Evolutionary conservation across 441 rosid genomes (phyloP).

Genomic region (Dalechampia spathulata): DNA sequence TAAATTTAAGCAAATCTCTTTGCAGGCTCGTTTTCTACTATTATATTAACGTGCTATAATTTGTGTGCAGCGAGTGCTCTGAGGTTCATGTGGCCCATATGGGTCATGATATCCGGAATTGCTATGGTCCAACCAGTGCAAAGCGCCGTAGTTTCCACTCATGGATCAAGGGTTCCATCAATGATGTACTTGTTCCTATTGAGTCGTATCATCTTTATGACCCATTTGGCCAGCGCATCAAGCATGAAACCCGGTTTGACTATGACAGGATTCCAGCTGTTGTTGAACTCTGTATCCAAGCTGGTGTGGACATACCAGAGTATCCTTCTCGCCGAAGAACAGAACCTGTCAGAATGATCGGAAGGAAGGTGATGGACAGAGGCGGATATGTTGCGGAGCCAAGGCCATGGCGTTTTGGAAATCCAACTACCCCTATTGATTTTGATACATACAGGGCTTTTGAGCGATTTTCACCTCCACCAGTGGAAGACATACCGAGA

Average conservation of each 20-base stretch:
- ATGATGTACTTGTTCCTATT: constrained; percentile 58
- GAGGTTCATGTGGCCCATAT: constrained; percentile 68
- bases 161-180: constrained; percentile 64
- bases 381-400: constrained; percentile 69
- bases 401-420: constrained; percentile 41
- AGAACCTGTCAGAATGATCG: constrained; percentile 66
- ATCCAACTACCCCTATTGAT: constrained; percentile 44
- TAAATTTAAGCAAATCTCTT: background rate
- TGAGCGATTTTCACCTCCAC: constrained; percentile 45
- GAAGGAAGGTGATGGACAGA: constrained; percentile 62
- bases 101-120: constrained; percentile 69
- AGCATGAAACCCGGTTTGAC: constrained; percentile 71
- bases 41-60: constrained; percentile 9
- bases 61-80: constrained; percentile 54
- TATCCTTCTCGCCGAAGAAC: constrained; percentile 80
- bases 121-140: constrained; percentile 46
- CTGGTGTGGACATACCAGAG: constrained; percentile 70
- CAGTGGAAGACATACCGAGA: constrained; percentile 36
- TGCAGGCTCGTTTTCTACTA: background rate
- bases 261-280: constrained; percentile 72
- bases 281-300: constrained; percentile 82
- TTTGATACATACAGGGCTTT: constrained; percentile 69
- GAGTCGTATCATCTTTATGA: constrained; percentile 61
- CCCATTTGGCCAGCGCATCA: constrained; percentile 61
- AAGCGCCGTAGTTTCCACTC: constrained; percentile 57